These are phyloP conservation scores for Phytopythium helicoides DNA, from an alignment of 352 stramenopile species.

Conservation along the genomic window DNA sequence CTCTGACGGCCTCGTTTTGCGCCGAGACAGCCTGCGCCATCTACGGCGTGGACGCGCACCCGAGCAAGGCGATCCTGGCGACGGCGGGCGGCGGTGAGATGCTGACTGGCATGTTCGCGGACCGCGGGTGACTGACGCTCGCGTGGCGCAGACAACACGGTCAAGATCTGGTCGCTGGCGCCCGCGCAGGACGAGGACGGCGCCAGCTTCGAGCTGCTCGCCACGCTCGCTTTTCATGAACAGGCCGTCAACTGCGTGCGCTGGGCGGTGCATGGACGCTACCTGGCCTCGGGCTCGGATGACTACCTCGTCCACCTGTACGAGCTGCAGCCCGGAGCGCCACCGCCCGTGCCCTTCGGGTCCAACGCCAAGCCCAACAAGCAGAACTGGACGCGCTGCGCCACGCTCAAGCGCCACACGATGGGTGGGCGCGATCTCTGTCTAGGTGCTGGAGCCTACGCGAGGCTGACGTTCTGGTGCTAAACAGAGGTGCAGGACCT, in stretches of 20 bases:
- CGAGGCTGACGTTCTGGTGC: too few relatives aligned
- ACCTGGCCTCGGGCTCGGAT: slow-evolving; percentile 81
- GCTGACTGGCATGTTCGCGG: background rate
- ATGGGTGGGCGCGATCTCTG: slow-evolving; percentile 48
- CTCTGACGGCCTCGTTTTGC: background rate
- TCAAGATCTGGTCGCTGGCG: slow-evolving; percentile 82
- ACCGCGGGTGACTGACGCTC: background rate
- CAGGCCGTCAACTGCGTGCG: slow-evolving; percentile 87
- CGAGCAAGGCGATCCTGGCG: slow-evolving; percentile 64
- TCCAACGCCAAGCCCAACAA: slow-evolving; percentile 79
- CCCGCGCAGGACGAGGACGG: slow-evolving; percentile 34
- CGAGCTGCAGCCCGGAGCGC: slow-evolving; percentile 59
- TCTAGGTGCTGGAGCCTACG: background rate
- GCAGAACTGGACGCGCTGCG: slow-evolving; percentile 81
- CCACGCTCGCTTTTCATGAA: slow-evolving; percentile 78
- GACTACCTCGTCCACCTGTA: slow-evolving; percentile 86
- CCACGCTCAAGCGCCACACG: slow-evolving; percentile 80
- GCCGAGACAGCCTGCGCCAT: slow-evolving; percentile 61
- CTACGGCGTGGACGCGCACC: slow-evolving; percentile 83
- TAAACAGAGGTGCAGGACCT: slow-evolving; percentile 78
- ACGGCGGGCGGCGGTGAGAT: slow-evolving; percentile 66
- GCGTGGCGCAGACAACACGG: slow-evolving; percentile 42
- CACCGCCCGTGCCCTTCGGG: slow-evolving; percentile 72
- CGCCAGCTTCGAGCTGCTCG: slow-evolving; percentile 75
- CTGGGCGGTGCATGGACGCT: slow-evolving; percentile 74